Conservation (phyloP, 805 yeast species). For the Wickerhamiella lipophila region DNA sequence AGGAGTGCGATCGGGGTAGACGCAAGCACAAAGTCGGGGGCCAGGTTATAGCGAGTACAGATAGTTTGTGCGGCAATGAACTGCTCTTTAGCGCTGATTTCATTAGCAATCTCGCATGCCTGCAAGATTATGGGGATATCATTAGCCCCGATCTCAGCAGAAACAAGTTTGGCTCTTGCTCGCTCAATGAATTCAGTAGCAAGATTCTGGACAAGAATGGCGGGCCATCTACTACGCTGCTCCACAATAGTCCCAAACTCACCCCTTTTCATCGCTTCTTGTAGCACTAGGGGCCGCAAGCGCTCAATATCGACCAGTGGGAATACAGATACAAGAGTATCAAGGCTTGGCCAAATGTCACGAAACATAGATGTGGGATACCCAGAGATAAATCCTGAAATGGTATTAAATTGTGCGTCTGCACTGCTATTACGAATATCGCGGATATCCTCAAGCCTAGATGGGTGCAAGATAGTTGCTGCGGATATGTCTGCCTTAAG, state of each 20-base stretch:
- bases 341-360: not conserved
- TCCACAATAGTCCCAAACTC: constrained; percentile 22
- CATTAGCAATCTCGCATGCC: not conserved
- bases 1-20: constrained; percentile 23
- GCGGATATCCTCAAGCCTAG: not conserved
- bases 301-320: not conserved
- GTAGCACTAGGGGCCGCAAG: constrained; percentile 14
- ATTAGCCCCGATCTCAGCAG: not conserved
- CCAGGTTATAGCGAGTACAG: constrained; percentile 12
- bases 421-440: not conserved
- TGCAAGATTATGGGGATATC: not conserved
- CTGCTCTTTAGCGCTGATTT: not conserved
- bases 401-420: not conserved
- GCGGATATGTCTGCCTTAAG: constrained; percentile 1
- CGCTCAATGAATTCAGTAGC: constrained; percentile 4
- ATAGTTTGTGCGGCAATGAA: not conserved
- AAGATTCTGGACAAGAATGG: not conserved
- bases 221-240: constrained; percentile 5
- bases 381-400: not conserved
- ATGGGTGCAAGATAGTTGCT: not conserved
- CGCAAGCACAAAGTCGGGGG: constrained; percentile 13
- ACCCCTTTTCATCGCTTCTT: constrained; percentile 19
- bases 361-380: not conserved
- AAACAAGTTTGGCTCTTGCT: not conserved
- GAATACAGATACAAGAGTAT: not conserved